Base-by-base conservation (phyloP, 257 asterid species). In the Capsicum baccatum region DNA sequence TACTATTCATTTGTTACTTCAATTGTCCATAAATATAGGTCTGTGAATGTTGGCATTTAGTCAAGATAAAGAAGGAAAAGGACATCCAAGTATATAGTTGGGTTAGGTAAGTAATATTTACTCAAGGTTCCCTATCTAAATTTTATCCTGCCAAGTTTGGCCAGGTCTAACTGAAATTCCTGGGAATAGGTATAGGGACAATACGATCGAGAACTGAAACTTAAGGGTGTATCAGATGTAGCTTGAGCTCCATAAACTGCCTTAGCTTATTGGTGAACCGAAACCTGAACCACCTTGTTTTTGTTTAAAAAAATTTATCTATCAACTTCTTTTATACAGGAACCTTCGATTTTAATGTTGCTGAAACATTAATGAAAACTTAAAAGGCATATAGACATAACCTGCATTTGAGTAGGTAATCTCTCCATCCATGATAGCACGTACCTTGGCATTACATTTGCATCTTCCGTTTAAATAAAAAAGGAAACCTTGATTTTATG, bases 1-100 rank as follows among this genome's bases (percentile, higher is more conserved):
- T 79, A 55, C 71, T 67, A 26, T 52, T 52, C 79, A 33, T 57
- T 60, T 58, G 44, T 63, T 80, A 39, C 58, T 11, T 60, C n/a
- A 11, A 33, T 76, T 76, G 62, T 50, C 62, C 64, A 54, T 76
- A 76, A 76, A 15, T 52, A 8, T 76, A 26, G 81, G 63, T 13
- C 13, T 52, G 15, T 76, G 48, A 54, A 76, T 8, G 26, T 76
- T 52, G 42, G 44, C 81, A 76, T 52, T 26, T 76, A 21, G 48
- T 76, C 64, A 26, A 52, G 47, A 26, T 54, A 26, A 26, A 54
- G 47, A 76, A 14, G 11, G 64, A 76, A 26, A 76, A 54, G 81
- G 81, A 54, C 64, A 76, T 76, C n/a, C 81, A 54, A 52, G 13
- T 26, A 52, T 26, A 52, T 76, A 52, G 14, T 4, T 76, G 8